Evolutionary conservation across 208 protist species (phyloP), one percentile per base, ranked within the genome.

Genomic region (Trypanosoma theileri): DNA sequence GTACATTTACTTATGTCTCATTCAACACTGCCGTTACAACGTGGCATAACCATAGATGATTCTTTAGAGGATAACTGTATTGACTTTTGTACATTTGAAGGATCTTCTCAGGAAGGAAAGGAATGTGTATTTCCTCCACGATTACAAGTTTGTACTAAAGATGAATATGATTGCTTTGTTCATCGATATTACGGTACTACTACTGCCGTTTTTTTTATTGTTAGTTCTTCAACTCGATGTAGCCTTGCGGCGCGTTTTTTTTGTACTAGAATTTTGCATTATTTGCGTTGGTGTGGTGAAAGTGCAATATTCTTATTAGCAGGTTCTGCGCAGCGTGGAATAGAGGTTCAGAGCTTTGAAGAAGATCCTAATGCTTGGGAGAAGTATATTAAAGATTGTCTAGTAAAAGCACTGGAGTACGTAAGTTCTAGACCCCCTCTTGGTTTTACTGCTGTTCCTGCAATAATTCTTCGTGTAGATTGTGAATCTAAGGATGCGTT

Each of bases 161-260:
- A 64, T 1, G 46, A 54, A 19, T 7, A 14, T n/a, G 40, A 31
- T 28, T 17, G 26, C 11, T 22, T 42, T 28, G 35, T 70, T 3
- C 73, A 76, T 46, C 59, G 76, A 11, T 86, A 75, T 42, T 74
- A 77, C 42, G 77, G 82, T 50, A 55, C 78, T 0, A 80, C 69
- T 3, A 73, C 66, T 55, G 81, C 83, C 3, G 81, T 86, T 24
- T 66, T 92, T 60, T 73, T 92, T 52, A 62, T 89, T 10, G 77
- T 92, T 28, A 89, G 84, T 69, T 66, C 86, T 4, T 79, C 82
- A 21, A 61, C 73, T 28, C 51, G 71, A 50, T 86, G 84, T 70
- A 72, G 70, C 50, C 35, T 92, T 24, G 72, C 75, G 14, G 83
- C 86, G n/a, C 78, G 82, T 16, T 85, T 92, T 59, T 89, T 92